A percentile compares a stretch with the other conserved stretches of the same genome.
Evolutionary conservation across 345 rosid genomes (phyloP).

Genomic region (Euphorbia tirucalli): DNA sequence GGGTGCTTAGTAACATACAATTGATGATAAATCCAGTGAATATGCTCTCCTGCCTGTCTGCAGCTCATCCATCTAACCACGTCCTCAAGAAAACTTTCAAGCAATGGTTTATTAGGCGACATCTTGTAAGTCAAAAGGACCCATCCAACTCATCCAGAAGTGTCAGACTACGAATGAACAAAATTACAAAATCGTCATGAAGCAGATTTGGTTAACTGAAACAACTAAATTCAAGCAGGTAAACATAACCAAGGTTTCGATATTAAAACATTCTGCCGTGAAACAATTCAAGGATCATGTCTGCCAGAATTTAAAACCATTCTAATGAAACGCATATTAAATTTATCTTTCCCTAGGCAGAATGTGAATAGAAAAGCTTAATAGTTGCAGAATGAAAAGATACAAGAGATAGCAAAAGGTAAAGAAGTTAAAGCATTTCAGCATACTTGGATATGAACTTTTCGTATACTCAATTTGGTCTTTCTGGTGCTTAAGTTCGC

Average conservation of each 20-base stretch:
- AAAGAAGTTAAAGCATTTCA: neutral
- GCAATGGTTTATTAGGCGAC: slow-evolving; percentile 11
- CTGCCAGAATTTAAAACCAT: neutral
- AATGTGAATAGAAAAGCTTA: neutral
- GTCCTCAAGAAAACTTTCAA: slow-evolving; percentile 14
- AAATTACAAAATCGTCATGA: slow-evolving; percentile 9
- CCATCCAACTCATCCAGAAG: slow-evolving; percentile 18
- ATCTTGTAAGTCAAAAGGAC: neutral
- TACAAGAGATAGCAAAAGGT: neutral
- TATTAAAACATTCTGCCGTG: neutral
- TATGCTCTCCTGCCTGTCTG: slow-evolving; percentile 15
- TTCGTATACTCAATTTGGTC: neutral
- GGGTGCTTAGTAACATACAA: slow-evolving; percentile 30
- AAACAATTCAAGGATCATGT: neutral
- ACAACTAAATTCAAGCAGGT: neutral
- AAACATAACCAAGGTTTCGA: neutral
- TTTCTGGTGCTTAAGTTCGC: neutral
- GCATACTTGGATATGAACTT: neutral
- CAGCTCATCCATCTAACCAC: slow-evolving; percentile 11
- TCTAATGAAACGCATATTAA: neutral
- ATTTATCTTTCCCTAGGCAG: no score
- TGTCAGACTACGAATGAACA: slow-evolving; percentile 20
- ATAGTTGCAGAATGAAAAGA: neutral
- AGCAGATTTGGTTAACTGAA: neutral
- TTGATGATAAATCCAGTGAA: slow-evolving; percentile 21